Base-by-base conservation (phyloP, 164 flowering plant genomes). In the Annona cherimola region DNA sequence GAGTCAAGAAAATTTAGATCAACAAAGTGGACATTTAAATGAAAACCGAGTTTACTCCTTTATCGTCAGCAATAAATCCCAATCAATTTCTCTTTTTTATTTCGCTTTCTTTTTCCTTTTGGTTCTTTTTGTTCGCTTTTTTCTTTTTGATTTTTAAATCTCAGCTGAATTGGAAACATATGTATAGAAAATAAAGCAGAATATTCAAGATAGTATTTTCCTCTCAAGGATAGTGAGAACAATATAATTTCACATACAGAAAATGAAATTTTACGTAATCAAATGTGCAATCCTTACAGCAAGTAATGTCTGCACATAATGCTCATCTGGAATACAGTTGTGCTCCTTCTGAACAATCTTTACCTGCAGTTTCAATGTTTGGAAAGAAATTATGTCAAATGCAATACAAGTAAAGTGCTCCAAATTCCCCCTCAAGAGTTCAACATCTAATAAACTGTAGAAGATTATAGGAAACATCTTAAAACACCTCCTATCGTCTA, bases 321-420 rank as follows among this genome's bases (percentile, higher is more conserved):
- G 97, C 78, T 94, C 98, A 81, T 94, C 98, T 50, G 98, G 96
- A 67, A 94, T 94, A 78, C 98, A 94, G 80, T 94, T 88, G 78
- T 92, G 97, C 82, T 86, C 95, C 84, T 90, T 89, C 82, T 90
- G 96, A 78, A 89, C 35, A n/a, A 69, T 50, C 54, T 46, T 86
- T 82, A 80, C 81, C 94, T 94, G 94, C 88, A 87, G 35, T 26
- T 66, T 72, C 71, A 26, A 72, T 42, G 63, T 60, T 40, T 14
- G 68, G 54, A 67, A 63, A 54, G 16, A 11, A 64, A 64, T 64
- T 43, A 64, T 40, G 41, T 40, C 67, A 16, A 39, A 40, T 4
- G 11, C 40, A 12, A 9, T 41, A 11, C 18, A 11, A 40, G 41
- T n/a, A 42, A 12, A 20, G 20, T 43, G 45, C 44, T 26, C 9